Evolutionary conservation across 345 rosid genomes (phyloP).

Genomic region (Chamaenerion angustifolium): DNA sequence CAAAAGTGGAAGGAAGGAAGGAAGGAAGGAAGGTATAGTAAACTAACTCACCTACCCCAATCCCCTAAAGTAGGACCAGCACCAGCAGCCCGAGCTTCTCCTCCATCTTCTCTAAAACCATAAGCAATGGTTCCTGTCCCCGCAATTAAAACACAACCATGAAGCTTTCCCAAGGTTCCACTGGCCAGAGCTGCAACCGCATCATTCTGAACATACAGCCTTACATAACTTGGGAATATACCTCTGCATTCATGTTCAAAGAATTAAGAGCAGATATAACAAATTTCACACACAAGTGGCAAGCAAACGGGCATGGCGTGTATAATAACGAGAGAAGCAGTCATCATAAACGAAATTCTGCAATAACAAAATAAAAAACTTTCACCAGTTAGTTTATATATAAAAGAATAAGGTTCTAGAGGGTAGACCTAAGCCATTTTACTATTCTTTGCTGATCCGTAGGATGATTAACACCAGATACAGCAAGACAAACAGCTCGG

Average conservation of each 20-base stretch:
- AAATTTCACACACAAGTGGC: neutral
- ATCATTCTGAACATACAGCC: constrained; percentile 74
- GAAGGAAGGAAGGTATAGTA: neutral
- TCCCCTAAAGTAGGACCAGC: constrained; percentile 92
- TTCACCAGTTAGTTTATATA: neutral
- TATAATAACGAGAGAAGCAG: too few relatives aligned
- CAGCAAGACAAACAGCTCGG: constrained; percentile 77
- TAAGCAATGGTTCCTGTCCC: constrained; percentile 90
- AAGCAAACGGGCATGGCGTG: too few relatives aligned
- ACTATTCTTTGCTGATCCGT: constrained; percentile 66
- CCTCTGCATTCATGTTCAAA: constrained; percentile 27
- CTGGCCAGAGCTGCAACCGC: constrained; percentile 90
- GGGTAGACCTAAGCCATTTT: constrained; percentile 67
- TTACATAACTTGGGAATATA: constrained; percentile 61
- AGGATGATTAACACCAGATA: constrained; percentile 91
- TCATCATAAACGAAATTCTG: too few relatives aligned
- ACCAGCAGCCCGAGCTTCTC: constrained; percentile 87
- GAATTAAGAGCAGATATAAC: neutral
- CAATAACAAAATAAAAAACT: too few relatives aligned
- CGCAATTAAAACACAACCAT: constrained; percentile 91
- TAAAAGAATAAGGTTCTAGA: constrained; percentile 1
- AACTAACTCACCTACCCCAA: constrained; percentile 66
- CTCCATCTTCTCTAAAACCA: constrained; percentile 82
- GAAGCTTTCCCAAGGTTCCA: constrained; percentile 90
- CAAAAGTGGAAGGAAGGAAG: too few relatives aligned